Percentiles rank a stretch among this genome's conserved stretches.
phyloP scores from a whole-genome alignment of 805 yeast genomes.

The Kurtzmaniella cleridarum region DNA sequence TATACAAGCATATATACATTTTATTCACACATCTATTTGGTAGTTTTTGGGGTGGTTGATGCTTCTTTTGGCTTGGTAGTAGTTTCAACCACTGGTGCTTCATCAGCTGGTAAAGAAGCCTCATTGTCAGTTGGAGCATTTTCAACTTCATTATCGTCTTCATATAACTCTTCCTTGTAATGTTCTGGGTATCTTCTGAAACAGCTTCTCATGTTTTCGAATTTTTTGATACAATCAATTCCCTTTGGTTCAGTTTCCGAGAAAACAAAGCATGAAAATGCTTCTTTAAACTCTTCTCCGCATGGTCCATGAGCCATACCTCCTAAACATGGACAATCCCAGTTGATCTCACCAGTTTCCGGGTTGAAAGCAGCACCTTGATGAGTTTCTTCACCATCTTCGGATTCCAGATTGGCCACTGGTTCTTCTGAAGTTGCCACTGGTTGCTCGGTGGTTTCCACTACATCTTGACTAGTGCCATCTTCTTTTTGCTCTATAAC shows the following conservation, averaged over 20 bases:
- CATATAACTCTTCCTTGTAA: conserved; percentile 86
- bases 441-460: conserved; percentile 1
- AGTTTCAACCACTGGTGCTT: background rate
- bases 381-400: conserved; percentile 24
- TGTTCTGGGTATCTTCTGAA: conserved; percentile 90
- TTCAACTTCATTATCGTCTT: conserved; percentile 45
- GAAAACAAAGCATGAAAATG: conserved; percentile 91
- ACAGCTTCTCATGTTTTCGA: conserved; percentile 88
- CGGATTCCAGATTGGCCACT: conserved; percentile 4
- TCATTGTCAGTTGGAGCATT: conserved; percentile 1
- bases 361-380: conserved; percentile 81
- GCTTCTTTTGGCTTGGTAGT: background rate
- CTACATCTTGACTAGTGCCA: background rate
- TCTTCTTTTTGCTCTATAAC: conserved; percentile 1
- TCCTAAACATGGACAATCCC: conserved; percentile 99
- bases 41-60: background rate
- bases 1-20: background rate
- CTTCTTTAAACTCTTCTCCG: conserved; percentile 59
- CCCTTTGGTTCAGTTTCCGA: conserved; percentile 96
- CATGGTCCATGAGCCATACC: conserved; percentile 99
- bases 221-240: conserved; percentile 86
- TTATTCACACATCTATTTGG: conserved; percentile 2
- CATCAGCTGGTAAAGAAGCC: conserved; percentile 1
- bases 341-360: conserved; percentile 96
- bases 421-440: conserved; percentile 6